Base-by-base conservation (phyloP, 495 filamentous ascomycete species). In the Neurospora cerealis region DNA sequence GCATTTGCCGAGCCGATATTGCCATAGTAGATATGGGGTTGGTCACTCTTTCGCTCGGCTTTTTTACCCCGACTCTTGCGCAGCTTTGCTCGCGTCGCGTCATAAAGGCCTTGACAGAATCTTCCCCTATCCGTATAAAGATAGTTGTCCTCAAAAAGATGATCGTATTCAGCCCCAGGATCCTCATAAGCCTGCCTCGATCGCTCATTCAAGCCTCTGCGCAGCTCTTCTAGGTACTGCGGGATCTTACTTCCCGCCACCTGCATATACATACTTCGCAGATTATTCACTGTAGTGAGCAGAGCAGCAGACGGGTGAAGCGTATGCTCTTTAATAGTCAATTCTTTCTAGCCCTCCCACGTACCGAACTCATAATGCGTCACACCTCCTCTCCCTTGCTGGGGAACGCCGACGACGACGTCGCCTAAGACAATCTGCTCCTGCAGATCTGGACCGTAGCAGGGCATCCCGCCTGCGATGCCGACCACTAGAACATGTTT, bases 401-500 rank as follows among this genome's bases (percentile, higher is more conserved):
- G 37, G 4, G 77, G 75, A 1, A 21, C 69, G 72, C 78, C 75
- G 40, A 80, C 76, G 0, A 80, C 78, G 32, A 79, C 66, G 41
- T 80, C 76, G 8, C 79, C 75, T 2, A 80, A 73, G 24, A 70
- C 79, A 5, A 87, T 81, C 71, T 84, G 77, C 44, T 79, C 72
- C 21, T 75, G 74, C 17, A 19, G 32, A 38, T 70, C 80, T 6
- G 84, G 42, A 46, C 38, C 38, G 4, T 39, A 39, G 9, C 38
- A 9, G 38, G 38, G 38, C 19, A 80, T 76, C 2, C 83, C 84
- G 32, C 83, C 84, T n/a, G 82, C 85, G 54, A 87, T 86, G n/a
- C 85, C 85, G 7, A 89, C 84, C 76, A 88, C 83, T n/a, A 88
- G 78, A n/a, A 80, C 73, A 69, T 85, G 74, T 17, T 80, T 72